phyloP scores from a whole-genome alignment of 208 protist genomes.

The Crithidia fasciculata region DNA sequence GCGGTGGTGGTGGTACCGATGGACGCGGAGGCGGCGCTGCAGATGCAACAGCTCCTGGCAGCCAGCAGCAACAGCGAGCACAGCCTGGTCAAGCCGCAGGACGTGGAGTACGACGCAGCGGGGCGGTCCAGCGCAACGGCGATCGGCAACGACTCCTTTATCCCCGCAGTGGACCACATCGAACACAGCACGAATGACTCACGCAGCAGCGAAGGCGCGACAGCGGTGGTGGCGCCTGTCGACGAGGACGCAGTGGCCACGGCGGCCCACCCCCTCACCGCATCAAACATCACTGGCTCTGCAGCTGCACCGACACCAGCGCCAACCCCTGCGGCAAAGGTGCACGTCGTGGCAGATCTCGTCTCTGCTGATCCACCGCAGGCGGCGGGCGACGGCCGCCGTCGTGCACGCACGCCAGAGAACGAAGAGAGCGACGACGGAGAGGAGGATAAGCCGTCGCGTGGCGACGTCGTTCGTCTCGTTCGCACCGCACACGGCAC shows the following conservation, averaged over 20 bases:
- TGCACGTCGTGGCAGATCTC: not conserved
- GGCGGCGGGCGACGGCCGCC: no score
- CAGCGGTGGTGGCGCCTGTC: not conserved
- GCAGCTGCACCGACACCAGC: not conserved
- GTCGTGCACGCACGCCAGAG: not conserved
- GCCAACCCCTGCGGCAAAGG: not conserved
- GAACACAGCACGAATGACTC: not conserved
- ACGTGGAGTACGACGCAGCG: not conserved
- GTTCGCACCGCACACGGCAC: not conserved
- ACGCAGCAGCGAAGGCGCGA: not conserved
- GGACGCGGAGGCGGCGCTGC: slow-evolving; percentile 21
- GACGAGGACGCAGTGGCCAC: not conserved
- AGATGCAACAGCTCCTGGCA: slow-evolving; percentile 25
- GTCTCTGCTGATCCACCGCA: not conserved
- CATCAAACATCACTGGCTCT: not conserved
- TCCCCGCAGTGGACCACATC: not conserved
- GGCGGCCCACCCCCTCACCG: not conserved
- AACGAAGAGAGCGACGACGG: not conserved
- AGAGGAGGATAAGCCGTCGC: not conserved
- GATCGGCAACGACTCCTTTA: not conserved
- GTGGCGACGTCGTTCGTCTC: slow-evolving; percentile 6
- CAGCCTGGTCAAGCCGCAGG: not conserved
- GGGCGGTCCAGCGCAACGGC: not conserved
- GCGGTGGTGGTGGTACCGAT: slow-evolving; percentile 15
- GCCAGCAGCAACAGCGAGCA: slow-evolving; percentile 9